Evolutionary conservation across 2,329 filamentous ascomycete genomes (phyloP).

Genomic region (Phoma sp.): DNA sequence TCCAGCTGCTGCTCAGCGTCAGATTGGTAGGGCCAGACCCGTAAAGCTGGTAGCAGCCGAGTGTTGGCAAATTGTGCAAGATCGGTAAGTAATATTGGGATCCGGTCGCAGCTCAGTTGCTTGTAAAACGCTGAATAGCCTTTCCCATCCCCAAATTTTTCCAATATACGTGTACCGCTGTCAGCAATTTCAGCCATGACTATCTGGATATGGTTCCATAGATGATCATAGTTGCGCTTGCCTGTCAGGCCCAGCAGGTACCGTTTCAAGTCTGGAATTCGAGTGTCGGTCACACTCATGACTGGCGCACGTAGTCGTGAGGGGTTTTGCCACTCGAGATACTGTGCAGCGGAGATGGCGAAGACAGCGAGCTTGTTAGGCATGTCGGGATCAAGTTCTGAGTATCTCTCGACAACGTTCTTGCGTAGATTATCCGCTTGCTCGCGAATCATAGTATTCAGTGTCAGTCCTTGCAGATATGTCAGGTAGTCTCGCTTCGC

Average conservation of each 20-base stretch:
- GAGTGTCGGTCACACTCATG: slow-evolving; percentile 8
- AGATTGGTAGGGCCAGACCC: slow-evolving; percentile 6
- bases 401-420: slow-evolving; percentile 5
- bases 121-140: slow-evolving; percentile 12
- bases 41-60: slow-evolving; percentile 5
- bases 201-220: slow-evolving; percentile 14
- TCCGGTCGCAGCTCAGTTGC: slow-evolving; percentile 5
- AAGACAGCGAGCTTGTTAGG: slow-evolving; percentile 7
- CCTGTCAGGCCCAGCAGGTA: slow-evolving; percentile 10
- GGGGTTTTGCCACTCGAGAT: slow-evolving; percentile 10
- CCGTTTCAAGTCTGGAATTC: slow-evolving; percentile 11
- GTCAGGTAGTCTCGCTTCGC: slow-evolving; percentile 2
- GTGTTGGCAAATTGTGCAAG: slow-evolving; percentile 5
- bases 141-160: slow-evolving; percentile 6
- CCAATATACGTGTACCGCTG: slow-evolving; percentile 6
- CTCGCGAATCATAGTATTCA: slow-evolving; percentile 14
- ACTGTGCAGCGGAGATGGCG: slow-evolving; percentile 10
- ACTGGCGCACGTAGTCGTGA: slow-evolving; percentile 8
- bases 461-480: slow-evolving; percentile 7
- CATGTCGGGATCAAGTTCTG: slow-evolving; percentile 4
- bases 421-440: slow-evolving; percentile 4
- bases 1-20: slow-evolving; percentile 8
- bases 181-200: slow-evolving; percentile 12
- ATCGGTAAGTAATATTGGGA: slow-evolving; percentile 1
- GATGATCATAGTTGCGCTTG: slow-evolving; percentile 8